Base-by-base conservation (phyloP, 805 yeast genomes). In the Pichia californica region DNA sequence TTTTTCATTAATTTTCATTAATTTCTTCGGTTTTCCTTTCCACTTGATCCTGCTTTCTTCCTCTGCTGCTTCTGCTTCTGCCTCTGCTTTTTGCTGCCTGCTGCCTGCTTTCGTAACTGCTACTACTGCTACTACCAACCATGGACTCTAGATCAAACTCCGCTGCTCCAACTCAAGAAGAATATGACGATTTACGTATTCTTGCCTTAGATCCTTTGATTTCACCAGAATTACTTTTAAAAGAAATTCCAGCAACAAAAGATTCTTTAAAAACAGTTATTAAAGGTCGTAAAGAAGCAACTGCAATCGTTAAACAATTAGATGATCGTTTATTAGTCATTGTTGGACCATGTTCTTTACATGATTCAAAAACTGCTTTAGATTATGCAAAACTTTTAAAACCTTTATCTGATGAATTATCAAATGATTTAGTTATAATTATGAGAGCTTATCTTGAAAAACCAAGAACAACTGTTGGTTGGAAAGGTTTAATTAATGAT, bases 361-460 rank as follows among this genome's bases (percentile, higher is more conserved):
- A 91, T 63, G 97, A 91, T 66, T 77, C 91, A 46, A 77, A 73
- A 33, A 84, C 93, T 38, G 98, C 98, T 29, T 68, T 85, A 58
- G 98, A 88, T 28, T 91, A 93, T 67, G 94, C 91, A 48, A 65
- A 64, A 31, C 74, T 82, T 52, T 73, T 91, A 54, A 76, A 77
- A 63, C 69, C 69, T 47, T 68, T 87, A 44, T 70, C 88, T 30
- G 83, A 79, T 30, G 86, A 85, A 63, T 74, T 86, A 50, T 65
- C 79, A 49, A 77, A 72, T 43, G 98, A 91, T 52, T 73, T 91
- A 44, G 83, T 81, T 44, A 76, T 91, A 46, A 77, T 91, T 51
- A 91, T 91, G 99, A 83, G 99, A 71, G 98, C 98, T 7, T 91
- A 91, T 75, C 74, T 91, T 54, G 99, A 91, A 70, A 91, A 91